These are phyloP conservation scores for Citrullus amarus DNA, from an alignment of 306 rosid genomes.

Conservation along the genomic window DNA sequence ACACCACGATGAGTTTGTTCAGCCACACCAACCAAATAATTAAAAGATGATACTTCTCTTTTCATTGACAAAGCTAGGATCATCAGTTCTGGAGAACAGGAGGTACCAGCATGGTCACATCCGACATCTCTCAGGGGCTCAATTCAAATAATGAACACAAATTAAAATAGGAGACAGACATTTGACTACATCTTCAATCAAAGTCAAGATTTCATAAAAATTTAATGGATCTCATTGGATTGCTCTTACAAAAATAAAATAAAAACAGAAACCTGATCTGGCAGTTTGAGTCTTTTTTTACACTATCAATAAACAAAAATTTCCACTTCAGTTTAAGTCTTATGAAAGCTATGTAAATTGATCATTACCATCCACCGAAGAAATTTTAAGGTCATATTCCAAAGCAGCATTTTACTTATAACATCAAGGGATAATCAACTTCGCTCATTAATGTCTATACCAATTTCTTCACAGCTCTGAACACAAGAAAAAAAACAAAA, in stretches of 20 bases:
- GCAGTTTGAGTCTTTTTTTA: not conserved
- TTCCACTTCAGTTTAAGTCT: not conserved
- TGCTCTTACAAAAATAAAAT: not conserved
- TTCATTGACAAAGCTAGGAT: not conserved
- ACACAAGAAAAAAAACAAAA: not conserved
- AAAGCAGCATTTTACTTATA: not conserved
- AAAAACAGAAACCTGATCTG: not conserved
- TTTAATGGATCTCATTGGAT: not conserved
- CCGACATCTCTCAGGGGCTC: not conserved
- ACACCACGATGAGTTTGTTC: not conserved
- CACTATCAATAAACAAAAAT: not conserved
- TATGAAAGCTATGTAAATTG: not conserved
- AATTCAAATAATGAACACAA: not conserved
- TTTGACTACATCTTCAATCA: not conserved
- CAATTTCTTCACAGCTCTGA: not conserved
- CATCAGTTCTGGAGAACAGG: not conserved
- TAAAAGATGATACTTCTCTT: not conserved
- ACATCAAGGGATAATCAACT: not conserved
- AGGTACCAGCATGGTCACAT: not conserved
- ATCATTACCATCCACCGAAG: constrained; percentile 1
- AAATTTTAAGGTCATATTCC: not conserved
- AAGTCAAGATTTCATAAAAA: not conserved
- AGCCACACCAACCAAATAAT: not conserved
- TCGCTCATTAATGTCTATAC: not conserved
- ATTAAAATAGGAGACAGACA: not conserved